phyloP scores from a whole-genome alignment of 208 protist genomes.

The Trichomonas vaginalis region DNA sequence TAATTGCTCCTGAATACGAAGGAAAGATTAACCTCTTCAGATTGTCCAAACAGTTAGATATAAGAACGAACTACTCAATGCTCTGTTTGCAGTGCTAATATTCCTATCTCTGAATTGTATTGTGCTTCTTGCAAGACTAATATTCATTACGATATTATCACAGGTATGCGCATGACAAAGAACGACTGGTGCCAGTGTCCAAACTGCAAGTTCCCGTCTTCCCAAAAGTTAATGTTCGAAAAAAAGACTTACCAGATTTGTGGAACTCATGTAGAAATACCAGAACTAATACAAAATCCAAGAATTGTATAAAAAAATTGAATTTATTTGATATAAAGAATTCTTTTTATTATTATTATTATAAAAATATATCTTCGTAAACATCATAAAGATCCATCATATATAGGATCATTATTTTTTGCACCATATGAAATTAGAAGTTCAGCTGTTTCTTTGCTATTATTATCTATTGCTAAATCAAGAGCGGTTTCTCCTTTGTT shows the following conservation, averaged over 20 bases:
- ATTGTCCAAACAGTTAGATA: neutral
- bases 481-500: too few species aligned
- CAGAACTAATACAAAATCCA: neutral
- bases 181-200: neutral
- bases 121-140: neutral
- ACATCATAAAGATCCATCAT: too few species aligned
- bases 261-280: neutral
- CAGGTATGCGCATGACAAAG: neutral
- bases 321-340: too few species aligned
- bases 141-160: neutral
- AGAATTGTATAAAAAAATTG: neutral
- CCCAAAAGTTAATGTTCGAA: neutral
- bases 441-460: too few species aligned
- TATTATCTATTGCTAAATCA: too few species aligned
- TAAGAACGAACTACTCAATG: neutral
- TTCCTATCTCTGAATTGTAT: neutral
- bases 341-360: too few species aligned
- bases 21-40: neutral
- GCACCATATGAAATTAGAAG: too few species aligned
- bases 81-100: neutral
- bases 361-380: too few species aligned
- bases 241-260: neutral
- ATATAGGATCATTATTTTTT: too few species aligned
- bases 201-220: neutral
- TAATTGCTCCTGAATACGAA: neutral